Evolutionary conservation across 1,284 basidiomycete species (phyloP).

Genomic region (Bjerkandera adusta): DNA sequence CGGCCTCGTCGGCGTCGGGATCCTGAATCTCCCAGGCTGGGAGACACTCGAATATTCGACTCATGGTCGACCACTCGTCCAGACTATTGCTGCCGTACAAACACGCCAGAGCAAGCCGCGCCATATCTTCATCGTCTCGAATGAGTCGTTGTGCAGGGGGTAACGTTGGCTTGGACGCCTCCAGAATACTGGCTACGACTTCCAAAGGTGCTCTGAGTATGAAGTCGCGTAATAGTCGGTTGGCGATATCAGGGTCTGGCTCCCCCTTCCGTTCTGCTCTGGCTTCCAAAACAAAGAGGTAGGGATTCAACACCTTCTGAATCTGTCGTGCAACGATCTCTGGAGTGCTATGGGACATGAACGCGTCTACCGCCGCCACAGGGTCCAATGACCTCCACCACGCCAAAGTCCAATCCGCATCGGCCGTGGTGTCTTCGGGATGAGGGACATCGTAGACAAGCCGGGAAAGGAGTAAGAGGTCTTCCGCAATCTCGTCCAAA

Average conservation of each 20-base stretch:
- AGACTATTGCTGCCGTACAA: constrained; percentile 81
- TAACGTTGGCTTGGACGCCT: constrained; percentile 87
- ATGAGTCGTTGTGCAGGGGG: constrained; percentile 69
- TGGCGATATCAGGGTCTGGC: constrained; percentile 62
- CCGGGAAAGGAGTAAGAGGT: constrained; percentile 80
- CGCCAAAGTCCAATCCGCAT: constrained; percentile 69
- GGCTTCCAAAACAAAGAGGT: constrained; percentile 86
- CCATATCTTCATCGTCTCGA: constrained; percentile 80
- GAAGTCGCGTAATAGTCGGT: constrained; percentile 72
- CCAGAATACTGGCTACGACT: constrained; percentile 75
- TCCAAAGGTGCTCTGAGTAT: constrained; percentile 68
- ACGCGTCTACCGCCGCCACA: constrained; percentile 65
- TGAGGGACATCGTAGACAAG: constrained; percentile 80
- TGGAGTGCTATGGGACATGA: constrained; percentile 70
- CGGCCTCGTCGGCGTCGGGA: constrained; percentile 65
- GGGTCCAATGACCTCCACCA: constrained; percentile 72
- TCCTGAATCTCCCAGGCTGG: constrained; percentile 80
- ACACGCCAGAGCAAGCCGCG: constrained; percentile 80
- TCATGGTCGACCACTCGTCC: constrained; percentile 82
- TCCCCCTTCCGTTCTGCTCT: constrained; percentile 76
- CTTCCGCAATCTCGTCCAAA: constrained; percentile 86
- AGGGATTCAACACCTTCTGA: constrained; percentile 79
- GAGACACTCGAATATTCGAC: constrained; percentile 88
- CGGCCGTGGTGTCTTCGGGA: constrained; percentile 32
- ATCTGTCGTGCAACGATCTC: constrained; percentile 70